Evolutionary conservation across 2,329 filamentous ascomycete species (phyloP), one percentile per base, ranked within the genome.

Genomic region (Fusarium sp.): DNA sequence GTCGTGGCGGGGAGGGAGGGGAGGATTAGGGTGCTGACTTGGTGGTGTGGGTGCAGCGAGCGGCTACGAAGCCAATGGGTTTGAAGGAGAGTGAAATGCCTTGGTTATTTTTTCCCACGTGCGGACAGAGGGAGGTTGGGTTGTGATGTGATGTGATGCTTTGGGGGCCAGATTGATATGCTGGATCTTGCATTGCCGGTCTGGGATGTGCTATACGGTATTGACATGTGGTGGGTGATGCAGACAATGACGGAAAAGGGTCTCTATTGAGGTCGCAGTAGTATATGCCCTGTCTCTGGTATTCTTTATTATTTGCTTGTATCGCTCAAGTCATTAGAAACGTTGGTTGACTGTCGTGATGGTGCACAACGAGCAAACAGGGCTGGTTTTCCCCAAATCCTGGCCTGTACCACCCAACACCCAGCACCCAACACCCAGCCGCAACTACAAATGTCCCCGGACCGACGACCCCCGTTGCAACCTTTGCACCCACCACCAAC

Each of bases 11-110:
- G 22, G 22, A 24, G 53, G 22, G 22, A 24, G 53, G 28, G 48
- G 20, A n/a, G 40, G 49, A 30, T 41, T 57, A 33, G 52, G 57
- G 41, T 30, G 51, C 26, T 45, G 45, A 54, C 32, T 26, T 46
- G 54, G 49, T 57, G 70, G 70, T 67, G 70, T 68, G 56, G 53
- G 53, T 63, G 61, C 65, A 65, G 52, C 50, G 47, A 71, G 71
- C 71, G 71, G 60, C 71, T 73, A 70, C 44, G 50, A 71, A 54
- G 48, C 68, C 71, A 73, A 73, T 73, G 56, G 51, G 15, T 50
- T 28, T 28, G 28, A 28, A 37, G 44, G 39, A 20, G 20, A 46
- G 45, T 58, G 47, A 47, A 51, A 19, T 49, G 20, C 32, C 52
- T 28, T 54, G 51, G 39, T 47, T 53, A 28, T 28, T 28, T 28